These are phyloP conservation scores for Fragaria ananassa DNA, from an alignment of 306 rosid genomes.

Conservation along the genomic window DNA sequence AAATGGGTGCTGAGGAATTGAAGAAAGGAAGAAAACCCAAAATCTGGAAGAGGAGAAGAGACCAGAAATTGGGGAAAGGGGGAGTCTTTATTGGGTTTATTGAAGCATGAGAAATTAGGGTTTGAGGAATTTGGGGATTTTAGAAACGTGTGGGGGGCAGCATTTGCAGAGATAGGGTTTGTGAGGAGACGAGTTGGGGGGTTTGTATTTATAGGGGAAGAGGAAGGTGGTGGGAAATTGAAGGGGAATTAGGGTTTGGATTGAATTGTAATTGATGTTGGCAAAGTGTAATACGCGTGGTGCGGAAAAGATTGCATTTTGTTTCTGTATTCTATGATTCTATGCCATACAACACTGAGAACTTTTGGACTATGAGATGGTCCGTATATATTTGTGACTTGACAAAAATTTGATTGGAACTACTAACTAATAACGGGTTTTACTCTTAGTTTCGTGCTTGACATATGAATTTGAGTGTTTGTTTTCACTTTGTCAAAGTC, in stretches of 20 bases:
- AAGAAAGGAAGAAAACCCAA: neutral
- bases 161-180: slow-evolving; percentile 26
- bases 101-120: neutral
- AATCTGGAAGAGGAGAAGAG: neutral
- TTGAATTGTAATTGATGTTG: neutral
- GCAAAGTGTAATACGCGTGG: slow-evolving; percentile 34
- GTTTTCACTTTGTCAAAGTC: neutral
- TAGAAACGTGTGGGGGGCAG: slow-evolving; percentile 13
- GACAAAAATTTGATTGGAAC: neutral
- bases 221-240: slow-evolving; percentile 9
- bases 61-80: neutral
- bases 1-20: neutral
- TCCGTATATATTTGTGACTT: neutral
- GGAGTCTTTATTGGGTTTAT: neutral
- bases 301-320: neutral
- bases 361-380: neutral
- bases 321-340: neutral
- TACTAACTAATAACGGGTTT: neutral
- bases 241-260: neutral
- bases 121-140: neutral
- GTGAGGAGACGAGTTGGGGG: slow-evolving; percentile 21
- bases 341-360: neutral
- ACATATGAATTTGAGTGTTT: neutral
- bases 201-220: slow-evolving; percentile 9
- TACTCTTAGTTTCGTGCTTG: neutral